phyloP scores from a whole-genome alignment of 202 grass and related monocot genomes.

The Schoenoplectus tabernaemontani region DNA sequence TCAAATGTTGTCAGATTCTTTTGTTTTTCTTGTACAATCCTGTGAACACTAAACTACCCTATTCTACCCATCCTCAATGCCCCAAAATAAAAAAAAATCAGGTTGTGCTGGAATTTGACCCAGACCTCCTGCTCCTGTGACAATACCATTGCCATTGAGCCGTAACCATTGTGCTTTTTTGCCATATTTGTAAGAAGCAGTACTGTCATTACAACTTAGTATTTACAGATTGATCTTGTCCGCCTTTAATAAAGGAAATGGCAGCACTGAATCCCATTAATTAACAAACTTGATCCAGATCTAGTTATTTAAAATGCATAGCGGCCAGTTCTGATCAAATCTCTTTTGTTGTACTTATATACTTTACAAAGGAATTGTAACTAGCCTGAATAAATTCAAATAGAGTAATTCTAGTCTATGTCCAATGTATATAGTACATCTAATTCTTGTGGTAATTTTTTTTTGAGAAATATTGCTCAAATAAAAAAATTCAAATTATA shows the following conservation, averaged over 20 bases:
- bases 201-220: neutral
- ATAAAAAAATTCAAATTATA: no score
- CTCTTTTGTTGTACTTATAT: neutral
- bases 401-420: no score
- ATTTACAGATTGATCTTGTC: neutral
- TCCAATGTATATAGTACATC: no score
- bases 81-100: neutral
- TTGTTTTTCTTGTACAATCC: neutral
- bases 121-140: neutral
- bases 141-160: neutral
- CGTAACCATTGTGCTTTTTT: neutral
- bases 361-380: neutral
- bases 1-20: neutral
- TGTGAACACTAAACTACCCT: neutral
- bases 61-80: neutral
- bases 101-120: neutral
- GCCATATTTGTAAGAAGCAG: neutral
- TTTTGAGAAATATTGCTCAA: no score
- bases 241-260: neutral
- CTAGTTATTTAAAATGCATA: neutral
- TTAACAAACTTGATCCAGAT: neutral
- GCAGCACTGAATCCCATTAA: neutral
- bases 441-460: no score
- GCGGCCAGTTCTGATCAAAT: neutral
- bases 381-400: neutral